Evolutionary conservation across 108 stramenopile genomes (phyloP), one percentile per base, ranked within the genome.

Genomic region (Skeletonema grethae): DNA sequence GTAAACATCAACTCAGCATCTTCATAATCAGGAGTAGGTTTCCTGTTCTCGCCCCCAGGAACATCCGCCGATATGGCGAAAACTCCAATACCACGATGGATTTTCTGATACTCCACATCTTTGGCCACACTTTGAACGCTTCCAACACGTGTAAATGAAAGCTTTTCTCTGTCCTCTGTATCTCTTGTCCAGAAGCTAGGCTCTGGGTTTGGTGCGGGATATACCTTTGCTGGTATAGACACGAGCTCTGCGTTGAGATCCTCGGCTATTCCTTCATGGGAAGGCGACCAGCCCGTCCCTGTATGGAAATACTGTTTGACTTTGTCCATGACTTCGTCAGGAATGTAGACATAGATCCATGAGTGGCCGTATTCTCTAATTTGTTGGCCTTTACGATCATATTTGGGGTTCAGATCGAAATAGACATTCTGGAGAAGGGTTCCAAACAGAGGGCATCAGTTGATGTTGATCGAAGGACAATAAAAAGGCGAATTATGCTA

Each of bases 1-100:
- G 50, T 53, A 53, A 53, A 53, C 50, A 53, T 53, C n/a, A 53
- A 53, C 22, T 53, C 22, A 20, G 50, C 50, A 22, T 53, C 50
- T 53, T 53, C 50, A 22, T 24, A 24, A 2, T 53, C 50, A 20
- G 18, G 50, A 22, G 50, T 53, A 53, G 50, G 50, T 24, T 53
- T 53, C 20, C 22, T 8, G 16, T 24, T 8, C 22, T 53, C 50
- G 1, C 22, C 22, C 50, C 50, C 50, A 24, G 50, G 20, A 24
- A 53, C 50, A 53, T 53, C 50, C 0, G 22, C 50, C 0, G 50
- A 53, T 16, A 53, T 22, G 2, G 50, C 50, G 7, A 53, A 53
- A 0, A 53, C 50, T 53, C 50, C 50, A 53, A 53, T 53, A 22
- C 50, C 50, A 6, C 50, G 50, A 53, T 53, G 50, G 9, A 53